Base-by-base conservation (phyloP, 2,329 filamentous ascomycete genomes). In the Alternaria arbusti region DNA sequence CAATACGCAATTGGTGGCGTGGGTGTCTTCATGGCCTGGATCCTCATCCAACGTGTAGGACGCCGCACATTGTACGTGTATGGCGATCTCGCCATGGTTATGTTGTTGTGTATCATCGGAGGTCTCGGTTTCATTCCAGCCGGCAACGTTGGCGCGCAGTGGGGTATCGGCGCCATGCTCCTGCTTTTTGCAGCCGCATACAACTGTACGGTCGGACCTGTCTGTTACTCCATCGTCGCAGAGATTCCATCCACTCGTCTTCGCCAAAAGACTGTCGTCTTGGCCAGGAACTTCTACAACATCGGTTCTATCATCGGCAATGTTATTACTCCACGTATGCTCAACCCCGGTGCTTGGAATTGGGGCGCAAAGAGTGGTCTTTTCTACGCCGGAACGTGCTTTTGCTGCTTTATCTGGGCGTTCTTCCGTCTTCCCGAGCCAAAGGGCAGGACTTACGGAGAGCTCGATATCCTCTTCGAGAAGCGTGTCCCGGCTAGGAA, bases 241-340 rank as follows among this genome's bases (percentile, higher is more conserved):
- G 94, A 97, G 78, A 82, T 97, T 32, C 93, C 93, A 0, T 93
- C 93, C 0, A 89, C 92, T 11, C 88, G 94, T 12, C 86, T 97
- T 44, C 91, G 95, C 76, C 93, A 96, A 82, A 97, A 97, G 84
- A 97, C 94, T 0, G 91, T 97, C 47, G 93, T 96, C 3, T 85
- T 97, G 4, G 93, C 91, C 2, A 89, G 94, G 54, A 91, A 92
- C 70, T 83, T 92, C 30, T 85, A 83, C 84, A 94, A 96, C 73
- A 83, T 97, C 46, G 91, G 93, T 43, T 90, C 88, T 62, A 96
- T 97, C 70, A 81, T 96, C 70, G 91, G 89, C 77, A 91, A 90
- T 40, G 64, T 79, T 32, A 67, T 79, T 26, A 79, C 76, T 3
- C 76, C 75, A 6, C 73, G 75, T 51, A 79, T 79, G 76, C 55